phyloP scores from a whole-genome alignment of 2,329 filamentous ascomycete genomes.

The Trichoderma oligosporum region DNA sequence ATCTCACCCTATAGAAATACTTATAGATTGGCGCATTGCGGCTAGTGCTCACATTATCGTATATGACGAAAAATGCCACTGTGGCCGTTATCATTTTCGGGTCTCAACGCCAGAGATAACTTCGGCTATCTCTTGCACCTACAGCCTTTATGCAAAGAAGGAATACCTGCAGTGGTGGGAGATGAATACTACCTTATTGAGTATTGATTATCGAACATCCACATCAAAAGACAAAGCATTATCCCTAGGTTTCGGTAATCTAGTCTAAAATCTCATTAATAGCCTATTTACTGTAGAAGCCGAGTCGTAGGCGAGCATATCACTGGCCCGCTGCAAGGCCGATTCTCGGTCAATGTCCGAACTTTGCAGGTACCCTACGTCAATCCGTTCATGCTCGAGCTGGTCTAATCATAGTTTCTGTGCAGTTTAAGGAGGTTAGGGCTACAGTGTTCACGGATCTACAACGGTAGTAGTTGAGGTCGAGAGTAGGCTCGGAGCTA shows the following conservation, averaged over 20 bases:
- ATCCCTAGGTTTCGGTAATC: too few species aligned
- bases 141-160: constrained; percentile 29
- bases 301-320: constrained; percentile 27
- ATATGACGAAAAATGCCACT: constrained; percentile 31
- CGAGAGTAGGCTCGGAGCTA: neutral
- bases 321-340: constrained; percentile 23
- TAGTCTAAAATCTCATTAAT: neutral
- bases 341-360: constrained; percentile 27
- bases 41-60: neutral
- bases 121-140: constrained; percentile 23
- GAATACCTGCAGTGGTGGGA: constrained; percentile 25
- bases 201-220: constrained; percentile 1
- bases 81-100: constrained; percentile 29
- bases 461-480: neutral
- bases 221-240: constrained; percentile 22
- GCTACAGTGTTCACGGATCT: neutral
- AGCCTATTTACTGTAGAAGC: constrained; percentile 25
- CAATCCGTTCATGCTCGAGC: constrained; percentile 27
- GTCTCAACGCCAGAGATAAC: constrained; percentile 18
- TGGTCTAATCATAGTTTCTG: neutral
- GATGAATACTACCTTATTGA: constrained; percentile 19
- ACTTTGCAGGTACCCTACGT: constrained; percentile 23
- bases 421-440: too few species aligned
- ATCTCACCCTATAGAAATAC: neutral
- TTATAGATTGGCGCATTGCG: neutral